Percentiles rank a stretch among this genome's conserved stretches.
phyloP scores from a whole-genome alignment of 345 rosid genomes.

The Eucalyptus cloeziana region DNA sequence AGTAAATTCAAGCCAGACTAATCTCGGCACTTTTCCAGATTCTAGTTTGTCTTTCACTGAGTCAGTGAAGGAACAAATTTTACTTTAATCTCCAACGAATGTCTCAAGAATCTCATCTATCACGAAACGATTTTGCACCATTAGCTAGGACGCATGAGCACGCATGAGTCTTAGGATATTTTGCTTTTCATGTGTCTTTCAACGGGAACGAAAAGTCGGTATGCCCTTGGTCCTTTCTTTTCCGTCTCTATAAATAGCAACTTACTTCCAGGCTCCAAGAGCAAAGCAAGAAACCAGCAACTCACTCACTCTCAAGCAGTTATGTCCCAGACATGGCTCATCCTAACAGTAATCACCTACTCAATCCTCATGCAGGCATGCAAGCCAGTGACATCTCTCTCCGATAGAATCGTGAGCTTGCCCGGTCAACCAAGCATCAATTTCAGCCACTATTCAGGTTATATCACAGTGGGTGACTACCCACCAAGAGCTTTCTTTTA shows the following conservation, averaged over 20 bases:
- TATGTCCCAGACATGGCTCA: background rate
- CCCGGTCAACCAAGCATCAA: constrained; percentile 17
- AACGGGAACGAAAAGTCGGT: background rate
- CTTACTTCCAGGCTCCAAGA: background rate
- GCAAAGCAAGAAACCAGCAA: background rate
- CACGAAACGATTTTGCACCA: background rate
- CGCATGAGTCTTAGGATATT: background rate
- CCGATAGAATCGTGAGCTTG: constrained; percentile 3
- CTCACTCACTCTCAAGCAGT: background rate
- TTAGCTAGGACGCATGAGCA: background rate
- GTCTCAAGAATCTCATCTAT: background rate
- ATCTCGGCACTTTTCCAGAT: background rate
- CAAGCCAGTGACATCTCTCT: background rate
- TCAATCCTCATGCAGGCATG: background rate
- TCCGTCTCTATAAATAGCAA: background rate
- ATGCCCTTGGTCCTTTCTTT: background rate
- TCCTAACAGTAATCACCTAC: background rate
- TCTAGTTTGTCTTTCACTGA: background rate
- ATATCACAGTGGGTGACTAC: constrained; percentile 6
- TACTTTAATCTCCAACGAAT: background rate
- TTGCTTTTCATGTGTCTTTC: background rate
- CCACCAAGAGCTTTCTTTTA: background rate
- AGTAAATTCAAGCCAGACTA: background rate
- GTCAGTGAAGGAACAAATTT: background rate
- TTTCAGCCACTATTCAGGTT: constrained; percentile 25